These are phyloP conservation scores for Ustilago bromivora DNA, from an alignment of 1,284 basidiomycete genomes.

Conservation along the genomic window DNA sequence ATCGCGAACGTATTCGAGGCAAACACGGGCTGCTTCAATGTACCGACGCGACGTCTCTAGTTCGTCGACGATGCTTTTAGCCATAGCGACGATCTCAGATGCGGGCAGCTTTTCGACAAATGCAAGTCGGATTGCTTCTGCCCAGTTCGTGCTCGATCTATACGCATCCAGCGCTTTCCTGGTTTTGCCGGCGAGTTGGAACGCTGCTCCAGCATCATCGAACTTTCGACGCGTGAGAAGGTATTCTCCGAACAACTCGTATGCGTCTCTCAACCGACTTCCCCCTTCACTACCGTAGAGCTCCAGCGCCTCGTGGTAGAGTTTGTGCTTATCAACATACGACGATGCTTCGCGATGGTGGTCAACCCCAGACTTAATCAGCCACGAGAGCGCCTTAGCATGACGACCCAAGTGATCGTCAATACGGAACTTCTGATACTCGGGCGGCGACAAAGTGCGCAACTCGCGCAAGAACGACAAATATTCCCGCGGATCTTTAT, in stretches of 20 bases:
- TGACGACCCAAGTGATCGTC: slow-evolving; percentile 89
- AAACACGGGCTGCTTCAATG: slow-evolving; percentile 82
- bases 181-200: slow-evolving; percentile 46
- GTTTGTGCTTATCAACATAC: slow-evolving; percentile 83
- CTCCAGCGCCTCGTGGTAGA: slow-evolving; percentile 72
- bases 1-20: slow-evolving; percentile 87
- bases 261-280: slow-evolving; percentile 32
- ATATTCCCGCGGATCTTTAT: slow-evolving; percentile 97
- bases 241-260: slow-evolving; percentile 85
- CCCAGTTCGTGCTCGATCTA: slow-evolving; percentile 56
- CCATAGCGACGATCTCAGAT: slow-evolving; percentile 72
- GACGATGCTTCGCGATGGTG: slow-evolving; percentile 82
- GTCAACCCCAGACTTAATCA: slow-evolving; percentile 79
- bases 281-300: slow-evolving; percentile 34
- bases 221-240: slow-evolving; percentile 86
- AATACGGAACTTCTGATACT: slow-evolving; percentile 89
- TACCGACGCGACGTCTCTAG: slow-evolving; percentile 82
- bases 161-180: slow-evolving; percentile 60
- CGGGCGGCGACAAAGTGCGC: slow-evolving; percentile 78
- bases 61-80: slow-evolving; percentile 70
- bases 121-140: slow-evolving; percentile 55
- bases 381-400: slow-evolving; percentile 80
- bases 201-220: slow-evolving; percentile 77
- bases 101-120: slow-evolving; percentile 58
- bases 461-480: slow-evolving; percentile 94